phyloP scores from a whole-genome alignment of 2,329 filamentous ascomycete genomes.

The Fusarium acutatum region DNA sequence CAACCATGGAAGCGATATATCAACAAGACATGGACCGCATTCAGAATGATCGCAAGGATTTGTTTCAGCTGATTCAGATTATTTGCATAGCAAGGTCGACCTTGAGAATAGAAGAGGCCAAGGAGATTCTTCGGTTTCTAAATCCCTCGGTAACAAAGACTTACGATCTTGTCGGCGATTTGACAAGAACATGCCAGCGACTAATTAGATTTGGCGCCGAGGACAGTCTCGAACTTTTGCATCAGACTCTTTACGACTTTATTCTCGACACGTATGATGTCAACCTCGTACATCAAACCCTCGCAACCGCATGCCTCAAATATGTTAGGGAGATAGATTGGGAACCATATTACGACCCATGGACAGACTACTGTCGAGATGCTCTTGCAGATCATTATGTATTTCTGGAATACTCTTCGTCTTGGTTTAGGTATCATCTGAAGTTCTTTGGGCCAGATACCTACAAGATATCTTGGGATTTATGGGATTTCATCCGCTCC shows the following conservation, averaged over 20 bases:
- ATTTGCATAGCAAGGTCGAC: slow-evolving; percentile 22
- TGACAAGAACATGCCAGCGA: slow-evolving; percentile 26
- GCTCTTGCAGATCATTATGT: not conserved
- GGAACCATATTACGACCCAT: not conserved
- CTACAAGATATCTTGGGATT: not conserved
- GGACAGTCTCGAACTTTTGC: slow-evolving; percentile 28
- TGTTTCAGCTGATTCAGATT: slow-evolving; percentile 28
- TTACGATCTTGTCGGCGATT: slow-evolving; percentile 28
- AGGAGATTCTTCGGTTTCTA: slow-evolving; percentile 27
- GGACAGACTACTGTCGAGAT: not conserved
- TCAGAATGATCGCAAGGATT: slow-evolving; percentile 17
- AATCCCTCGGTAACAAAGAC: slow-evolving; percentile 24
- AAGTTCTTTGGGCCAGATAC: slow-evolving; percentile 7
- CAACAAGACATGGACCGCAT: slow-evolving; percentile 35
- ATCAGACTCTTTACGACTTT: slow-evolving; percentile 36
- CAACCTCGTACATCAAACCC: slow-evolving; percentile 9
- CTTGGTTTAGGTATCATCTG: slow-evolving; percentile 26
- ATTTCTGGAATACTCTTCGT: slow-evolving; percentile 17
- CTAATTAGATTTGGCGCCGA: slow-evolving; percentile 25
- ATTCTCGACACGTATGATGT: slow-evolving; percentile 31
- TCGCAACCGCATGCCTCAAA: slow-evolving; percentile 19
- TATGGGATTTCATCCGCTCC: slow-evolving; percentile 33
- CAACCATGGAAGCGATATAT: slow-evolving; percentile 36
- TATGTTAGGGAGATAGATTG: slow-evolving; percentile 20
- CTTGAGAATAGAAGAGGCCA: slow-evolving; percentile 14